Conservation (phyloP, 495 filamentous ascomycete genomes). For the Penicillium ucsense region DNA sequence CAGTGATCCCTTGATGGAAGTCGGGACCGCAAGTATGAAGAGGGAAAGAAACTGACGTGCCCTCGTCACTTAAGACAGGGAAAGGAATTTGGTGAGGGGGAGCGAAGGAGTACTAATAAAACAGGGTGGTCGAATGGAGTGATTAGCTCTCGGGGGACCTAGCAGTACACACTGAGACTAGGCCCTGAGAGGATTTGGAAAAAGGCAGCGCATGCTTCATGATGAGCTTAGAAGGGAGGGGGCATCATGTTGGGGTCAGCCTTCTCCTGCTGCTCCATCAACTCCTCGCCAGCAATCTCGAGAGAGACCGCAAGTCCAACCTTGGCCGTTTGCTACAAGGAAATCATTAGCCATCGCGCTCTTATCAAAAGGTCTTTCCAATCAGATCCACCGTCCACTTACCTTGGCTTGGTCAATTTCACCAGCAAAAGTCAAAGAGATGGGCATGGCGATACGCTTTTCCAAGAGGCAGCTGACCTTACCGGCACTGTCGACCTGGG, state of each 20-base stretch:
- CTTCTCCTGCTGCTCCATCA: conserved; percentile 86
- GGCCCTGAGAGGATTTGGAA: background rate
- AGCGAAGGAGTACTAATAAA: conserved; percentile 38
- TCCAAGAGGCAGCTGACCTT: conserved; percentile 88
- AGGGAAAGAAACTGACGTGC: conserved; percentile 17
- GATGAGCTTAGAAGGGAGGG: conserved; percentile 42
- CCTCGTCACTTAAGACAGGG: conserved; percentile 23
- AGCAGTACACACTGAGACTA: background rate
- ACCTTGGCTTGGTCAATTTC: conserved; percentile 97
- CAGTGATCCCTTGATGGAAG: conserved; percentile 23
- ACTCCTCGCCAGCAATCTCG: conserved; percentile 77
- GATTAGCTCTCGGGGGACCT: conserved; percentile 15
- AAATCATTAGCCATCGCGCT: conserved; percentile 7
- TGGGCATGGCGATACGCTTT: conserved; percentile 85
- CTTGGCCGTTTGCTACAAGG: conserved; percentile 77
- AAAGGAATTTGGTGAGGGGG: conserved; percentile 6
- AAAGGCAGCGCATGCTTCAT: too few relatives aligned
- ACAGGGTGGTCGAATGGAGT: conserved; percentile 28
- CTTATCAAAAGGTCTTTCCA: background rate
- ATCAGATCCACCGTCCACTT: conserved; percentile 21
- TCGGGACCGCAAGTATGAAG: conserved; percentile 16
- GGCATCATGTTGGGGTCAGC: conserved; percentile 38
- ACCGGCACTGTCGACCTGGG: conserved; percentile 89
- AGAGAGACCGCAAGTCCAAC: conserved; percentile 90
- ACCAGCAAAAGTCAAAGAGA: conserved; percentile 87